Percentiles rank a stretch among this genome's conserved stretches.
Evolutionary conservation across 108 stramenopile genomes (phyloP).

Genomic region (Skeletonema costatum): DNA sequence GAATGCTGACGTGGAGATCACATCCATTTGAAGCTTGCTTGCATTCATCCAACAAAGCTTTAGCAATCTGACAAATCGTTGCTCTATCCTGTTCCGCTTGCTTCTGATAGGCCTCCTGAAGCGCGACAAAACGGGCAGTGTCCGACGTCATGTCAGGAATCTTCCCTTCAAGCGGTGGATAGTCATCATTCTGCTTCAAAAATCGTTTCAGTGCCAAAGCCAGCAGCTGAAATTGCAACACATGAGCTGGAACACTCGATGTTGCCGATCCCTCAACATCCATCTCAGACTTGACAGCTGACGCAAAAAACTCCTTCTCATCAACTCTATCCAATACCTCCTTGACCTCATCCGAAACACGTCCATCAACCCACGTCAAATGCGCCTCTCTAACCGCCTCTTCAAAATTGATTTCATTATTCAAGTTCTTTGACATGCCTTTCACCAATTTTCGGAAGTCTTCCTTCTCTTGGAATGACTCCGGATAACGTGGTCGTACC

Average conservation of each 20-base stretch:
- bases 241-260: conserved; percentile 2
- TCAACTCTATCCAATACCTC: conserved; percentile 40
- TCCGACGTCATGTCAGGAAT: conserved; percentile 96
- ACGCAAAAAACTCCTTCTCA: conserved; percentile 27
- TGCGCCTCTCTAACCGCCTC: conserved; percentile 86
- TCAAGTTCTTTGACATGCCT: conserved; percentile 56
- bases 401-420: conserved; percentile 82
- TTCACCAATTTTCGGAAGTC: conserved; percentile 67
- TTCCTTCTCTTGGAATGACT: conserved; percentile 79
- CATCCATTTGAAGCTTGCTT: conserved; percentile 16
- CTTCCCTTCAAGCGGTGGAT: conserved; percentile 84
- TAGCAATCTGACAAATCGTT: conserved; percentile 27
- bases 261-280: conserved; percentile 15
- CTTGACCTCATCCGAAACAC: conserved; percentile 50
- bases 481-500: conserved; percentile 37
- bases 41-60: conserved; percentile 31
- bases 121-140: conserved; percentile 74
- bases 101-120: conserved; percentile 80
- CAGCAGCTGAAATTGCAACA: conserved; percentile 48
- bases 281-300: conserved; percentile 12
- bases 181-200: conserved; percentile 45
- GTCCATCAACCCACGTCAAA: conserved; percentile 76
- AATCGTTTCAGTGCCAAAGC: conserved; percentile 59
- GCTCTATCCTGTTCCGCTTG: conserved; percentile 70
- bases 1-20: conserved; percentile 21